Percentiles rank a stretch among this genome's conserved stretches.
Evolutionary conservation across 2,329 filamentous ascomycete genomes (phyloP).

Genomic region (Coleophoma eucalyptorum): DNA sequence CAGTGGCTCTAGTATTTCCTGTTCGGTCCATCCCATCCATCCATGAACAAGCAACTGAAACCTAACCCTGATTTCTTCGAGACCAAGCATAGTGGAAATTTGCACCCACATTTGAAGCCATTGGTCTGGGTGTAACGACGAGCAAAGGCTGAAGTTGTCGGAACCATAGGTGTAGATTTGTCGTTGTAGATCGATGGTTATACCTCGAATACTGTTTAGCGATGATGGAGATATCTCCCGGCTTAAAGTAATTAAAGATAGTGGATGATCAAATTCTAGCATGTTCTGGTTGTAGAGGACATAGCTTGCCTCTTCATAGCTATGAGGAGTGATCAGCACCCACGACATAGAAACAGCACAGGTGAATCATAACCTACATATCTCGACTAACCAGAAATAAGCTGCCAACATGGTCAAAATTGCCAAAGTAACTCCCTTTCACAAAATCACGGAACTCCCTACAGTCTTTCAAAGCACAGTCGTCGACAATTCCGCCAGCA

Average conservation of each 20-base stretch:
- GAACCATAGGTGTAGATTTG: neutral
- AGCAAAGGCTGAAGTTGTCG: slow-evolving; percentile 3
- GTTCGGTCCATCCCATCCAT: slow-evolving; percentile 6
- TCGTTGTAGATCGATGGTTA: slow-evolving; percentile 3
- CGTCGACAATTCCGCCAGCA: slow-evolving; percentile 3
- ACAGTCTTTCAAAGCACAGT: slow-evolving; percentile 4
- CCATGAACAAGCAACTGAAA: slow-evolving; percentile 3
- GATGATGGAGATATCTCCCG: slow-evolving; percentile 1
- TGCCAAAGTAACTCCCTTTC: slow-evolving; percentile 3
- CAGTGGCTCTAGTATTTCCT: slow-evolving; percentile 6
- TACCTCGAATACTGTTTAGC: slow-evolving; percentile 1
- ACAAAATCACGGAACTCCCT: slow-evolving; percentile 4
- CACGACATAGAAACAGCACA: neutral
- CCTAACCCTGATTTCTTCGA: slow-evolving; percentile 7
- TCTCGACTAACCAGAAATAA: slow-evolving; percentile 5
- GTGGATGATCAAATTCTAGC: slow-evolving; percentile 6
- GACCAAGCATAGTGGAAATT: slow-evolving; percentile 5
- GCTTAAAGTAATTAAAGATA: slow-evolving; percentile 3
- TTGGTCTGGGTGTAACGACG: slow-evolving; percentile 1
- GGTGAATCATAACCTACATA: slow-evolving; percentile 1
- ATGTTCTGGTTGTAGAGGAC: slow-evolving; percentile 6
- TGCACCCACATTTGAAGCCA: slow-evolving; percentile 6
- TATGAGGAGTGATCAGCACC: slow-evolving; percentile 3
- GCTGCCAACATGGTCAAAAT: slow-evolving; percentile 2
- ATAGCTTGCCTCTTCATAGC: slow-evolving; percentile 4